Evolutionary conservation across 306 rosid species (phyloP).

Genomic region (Gynostemma pentaphyllum): DNA sequence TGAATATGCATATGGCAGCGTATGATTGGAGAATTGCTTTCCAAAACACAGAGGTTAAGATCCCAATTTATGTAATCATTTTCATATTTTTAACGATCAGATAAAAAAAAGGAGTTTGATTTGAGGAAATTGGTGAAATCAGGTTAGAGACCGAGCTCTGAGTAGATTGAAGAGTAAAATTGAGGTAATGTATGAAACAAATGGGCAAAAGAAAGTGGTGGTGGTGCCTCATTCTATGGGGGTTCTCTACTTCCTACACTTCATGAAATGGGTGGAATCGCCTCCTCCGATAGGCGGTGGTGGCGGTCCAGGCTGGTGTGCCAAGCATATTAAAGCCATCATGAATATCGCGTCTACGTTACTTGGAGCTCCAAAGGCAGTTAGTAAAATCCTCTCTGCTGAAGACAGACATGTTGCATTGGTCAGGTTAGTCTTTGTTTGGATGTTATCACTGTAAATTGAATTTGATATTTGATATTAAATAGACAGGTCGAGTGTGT

Average conservation of each 20-base stretch:
- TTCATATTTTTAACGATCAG: no score
- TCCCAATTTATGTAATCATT: not conserved
- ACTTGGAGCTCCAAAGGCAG: slow-evolving; percentile 65
- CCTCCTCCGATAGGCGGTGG: slow-evolving; percentile 67
- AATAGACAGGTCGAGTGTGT: no score
- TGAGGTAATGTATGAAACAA: slow-evolving; percentile 54
- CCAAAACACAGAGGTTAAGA: slow-evolving; percentile 64
- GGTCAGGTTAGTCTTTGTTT: slow-evolving; percentile 44
- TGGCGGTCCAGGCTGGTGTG: slow-evolving; percentile 69
- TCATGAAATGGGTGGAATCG: slow-evolving; percentile 85
- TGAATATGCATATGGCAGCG: slow-evolving; percentile 57
- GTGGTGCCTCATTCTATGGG: slow-evolving; percentile 89
- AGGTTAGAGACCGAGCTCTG: slow-evolving; percentile 64
- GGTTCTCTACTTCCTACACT: slow-evolving; percentile 57
- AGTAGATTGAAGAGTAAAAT: slow-evolving; percentile 72
- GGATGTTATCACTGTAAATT: slow-evolving; percentile 4
- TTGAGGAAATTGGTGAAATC: no score
- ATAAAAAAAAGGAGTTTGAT: no score
- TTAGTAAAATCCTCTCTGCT: slow-evolving; percentile 47
- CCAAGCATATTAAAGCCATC: slow-evolving; percentile 62
- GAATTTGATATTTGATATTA: no score
- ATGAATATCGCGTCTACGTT: slow-evolving; percentile 67
- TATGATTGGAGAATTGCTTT: slow-evolving; percentile 89
- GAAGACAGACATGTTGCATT: slow-evolving; percentile 38
- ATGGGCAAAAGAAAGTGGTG: slow-evolving; percentile 64